A percentile compares a stretch with the other conserved stretches of the same genome.
Conservation (phyloP, 169 alveolate genomes). For the Theileria luwenshuni region DNA sequence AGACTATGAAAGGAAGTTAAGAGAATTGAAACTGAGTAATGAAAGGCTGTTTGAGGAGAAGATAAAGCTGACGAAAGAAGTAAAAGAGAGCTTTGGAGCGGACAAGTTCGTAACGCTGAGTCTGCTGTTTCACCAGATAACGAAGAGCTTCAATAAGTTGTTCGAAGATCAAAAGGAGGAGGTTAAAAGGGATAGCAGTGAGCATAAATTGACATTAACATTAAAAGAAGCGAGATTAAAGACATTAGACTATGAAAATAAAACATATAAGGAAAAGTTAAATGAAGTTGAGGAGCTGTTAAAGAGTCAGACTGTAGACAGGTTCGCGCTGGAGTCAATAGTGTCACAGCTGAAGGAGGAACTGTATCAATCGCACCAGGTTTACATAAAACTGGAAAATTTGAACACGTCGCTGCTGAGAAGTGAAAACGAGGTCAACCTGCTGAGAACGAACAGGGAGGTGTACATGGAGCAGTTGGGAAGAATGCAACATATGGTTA, state of each 20-base stretch:
- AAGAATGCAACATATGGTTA: constrained; percentile 44
- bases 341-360: constrained; percentile 40
- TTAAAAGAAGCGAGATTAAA: neutral
- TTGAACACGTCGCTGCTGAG: constrained; percentile 21
- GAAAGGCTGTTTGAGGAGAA: constrained; percentile 9
- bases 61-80: constrained; percentile 8
- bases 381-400: constrained; percentile 38
- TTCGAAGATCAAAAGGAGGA: constrained; percentile 10
- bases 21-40: neutral
- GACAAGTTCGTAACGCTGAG: constrained; percentile 24
- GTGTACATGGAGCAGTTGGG: constrained; percentile 52
- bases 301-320: constrained; percentile 22
- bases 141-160: constrained; percentile 10
- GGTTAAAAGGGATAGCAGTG: neutral
- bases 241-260: constrained; percentile 44
- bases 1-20: constrained; percentile 15
- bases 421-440: constrained; percentile 39
- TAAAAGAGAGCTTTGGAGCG: constrained; percentile 15
- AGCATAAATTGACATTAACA: neutral
- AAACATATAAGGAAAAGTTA: constrained; percentile 33
- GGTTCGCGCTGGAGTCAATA: constrained; percentile 35
- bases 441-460: constrained; percentile 26
- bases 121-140: constrained; percentile 20
- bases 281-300: constrained; percentile 12
- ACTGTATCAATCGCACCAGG: constrained; percentile 45